phyloP scores from a whole-genome alignment of 441 rosid genomes.

The Brassica hybrid region DNA sequence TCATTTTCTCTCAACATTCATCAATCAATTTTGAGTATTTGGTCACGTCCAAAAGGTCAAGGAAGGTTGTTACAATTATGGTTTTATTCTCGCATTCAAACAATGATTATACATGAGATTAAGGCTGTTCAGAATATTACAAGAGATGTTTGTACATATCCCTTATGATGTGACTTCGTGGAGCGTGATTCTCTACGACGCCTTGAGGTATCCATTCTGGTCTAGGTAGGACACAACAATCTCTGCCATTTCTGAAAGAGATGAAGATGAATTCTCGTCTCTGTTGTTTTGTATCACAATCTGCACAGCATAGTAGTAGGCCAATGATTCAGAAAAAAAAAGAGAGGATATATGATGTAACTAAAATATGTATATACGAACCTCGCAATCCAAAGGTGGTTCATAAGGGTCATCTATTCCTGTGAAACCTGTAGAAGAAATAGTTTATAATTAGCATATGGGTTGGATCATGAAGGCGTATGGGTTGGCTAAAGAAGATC shows the following conservation, averaged over 20 bases:
- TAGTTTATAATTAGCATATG: not conserved
- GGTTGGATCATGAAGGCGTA: not conserved
- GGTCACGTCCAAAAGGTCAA: not conserved
- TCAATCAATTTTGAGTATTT: not conserved
- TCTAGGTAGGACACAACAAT: conserved; percentile 68
- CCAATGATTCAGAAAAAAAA: not conserved
- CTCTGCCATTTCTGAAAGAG: conserved; percentile 72
- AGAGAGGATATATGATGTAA: not conserved
- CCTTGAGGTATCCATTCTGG: conserved; percentile 61
- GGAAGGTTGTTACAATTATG: not conserved
- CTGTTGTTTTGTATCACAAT: conserved; percentile 52
- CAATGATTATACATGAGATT: not conserved
- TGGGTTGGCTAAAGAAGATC: conserved; percentile 11
- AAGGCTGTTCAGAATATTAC: conserved; percentile 11
- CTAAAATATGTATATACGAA: conserved; percentile 20
- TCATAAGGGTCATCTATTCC: conserved; percentile 79
- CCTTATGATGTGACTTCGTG: not conserved
- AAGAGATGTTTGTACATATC: not conserved
- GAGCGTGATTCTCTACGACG: conserved; percentile 1
- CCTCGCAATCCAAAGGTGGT: conserved; percentile 74
- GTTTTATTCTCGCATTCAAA: not conserved
- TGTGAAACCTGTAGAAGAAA: conserved; percentile 54
- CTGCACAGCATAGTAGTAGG: conserved; percentile 49
- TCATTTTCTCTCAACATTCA: not conserved
- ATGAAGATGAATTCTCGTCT: conserved; percentile 43